Conservation (phyloP, 768 basidiomycete species). For the Mycena rosella region DNA sequence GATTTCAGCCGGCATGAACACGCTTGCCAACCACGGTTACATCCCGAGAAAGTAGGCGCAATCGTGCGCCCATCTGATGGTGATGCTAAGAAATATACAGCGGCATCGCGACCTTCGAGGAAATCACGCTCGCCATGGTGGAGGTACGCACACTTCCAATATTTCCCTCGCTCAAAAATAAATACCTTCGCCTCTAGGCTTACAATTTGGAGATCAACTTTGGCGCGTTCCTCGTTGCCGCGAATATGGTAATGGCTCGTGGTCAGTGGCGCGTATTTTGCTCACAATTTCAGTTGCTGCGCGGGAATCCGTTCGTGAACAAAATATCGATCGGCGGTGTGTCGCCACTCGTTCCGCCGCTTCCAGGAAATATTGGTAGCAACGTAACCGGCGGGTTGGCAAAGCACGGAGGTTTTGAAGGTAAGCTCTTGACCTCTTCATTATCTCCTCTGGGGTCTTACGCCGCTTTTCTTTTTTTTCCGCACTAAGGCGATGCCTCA, state of each 20-base stretch:
- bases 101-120: conserved; percentile 30
- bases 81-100: conserved; percentile 14
- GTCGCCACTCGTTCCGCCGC: conserved; percentile 26
- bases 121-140: conserved; percentile 30
- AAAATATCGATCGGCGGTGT: no score
- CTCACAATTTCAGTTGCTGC: conserved; percentile 25
- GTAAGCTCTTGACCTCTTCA: conserved; percentile 10
- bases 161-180: conserved; percentile 11
- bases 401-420: conserved; percentile 31
- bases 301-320: conserved; percentile 31
- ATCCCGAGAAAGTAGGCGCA: conserved; percentile 30
- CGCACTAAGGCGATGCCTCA: conserved; percentile 16
- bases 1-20: conserved; percentile 29
- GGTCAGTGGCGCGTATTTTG: conserved; percentile 6
- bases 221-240: conserved; percentile 25
- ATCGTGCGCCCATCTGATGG: conserved; percentile 9
- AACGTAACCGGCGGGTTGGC: conserved; percentile 18
- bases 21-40: no score
- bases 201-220: conserved; percentile 29
- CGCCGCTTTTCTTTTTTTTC: conserved; percentile 6
- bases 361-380: conserved; percentile 23
- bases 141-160: conserved; percentile 17
- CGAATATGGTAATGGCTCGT: conserved; percentile 30
- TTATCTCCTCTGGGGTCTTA: conserved; percentile 4
- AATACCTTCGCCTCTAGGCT: conserved; percentile 22